Evolutionary conservation across 768 basidiomycete genomes (phyloP), one percentile per base, ranked within the genome.

Genomic region (Cystobasidium ongulense): DNA sequence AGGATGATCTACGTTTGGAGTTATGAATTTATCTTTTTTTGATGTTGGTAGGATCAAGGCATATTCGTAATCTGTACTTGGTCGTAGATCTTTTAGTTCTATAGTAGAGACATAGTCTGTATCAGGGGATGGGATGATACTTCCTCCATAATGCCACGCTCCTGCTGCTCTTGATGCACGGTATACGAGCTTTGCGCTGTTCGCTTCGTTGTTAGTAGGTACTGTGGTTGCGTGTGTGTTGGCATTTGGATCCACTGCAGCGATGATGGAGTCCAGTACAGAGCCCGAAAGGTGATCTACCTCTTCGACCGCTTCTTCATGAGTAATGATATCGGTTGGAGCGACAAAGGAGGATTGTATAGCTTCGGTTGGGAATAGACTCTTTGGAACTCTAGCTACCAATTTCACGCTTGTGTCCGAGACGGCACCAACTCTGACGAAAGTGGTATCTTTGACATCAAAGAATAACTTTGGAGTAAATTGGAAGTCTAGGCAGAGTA

Each of bases 31-130:
- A 73, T 31, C 73, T 53, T 38, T 39, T 57, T 1, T 21, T 31
- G n/a, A 17, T 21, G 7, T 25, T 1, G 31, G 59, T 8, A 39
- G 11, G 25, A 81, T 86, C 76, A 76, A 33, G 62, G 54, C 54
- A 88, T 88, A 90, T 83, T 90, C 87, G 76, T 91, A 91, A 10
- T 82, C 77, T 0, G 88, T 89, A 65, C 82, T 84, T 0, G 90
- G 88, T 86, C 86, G 88, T 7, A 91, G 85, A n/a, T 85, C 84
- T 21, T 80, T 77, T 27, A 91, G 76, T 66, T 81, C 83, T 50
- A 89, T 39, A 35, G 77, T 53, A 38, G 77, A 75, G n/a, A 80
- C 70, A 25, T 80, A 79, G 52, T 79, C 79, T 21, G 74, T 61
- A 18, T 65, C 71, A 35, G 66, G 74, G n/a, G 1, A 27, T 38